Conservation (phyloP, 495 filamentous ascomycete genomes). For the Penicillium simplicissimum region DNA sequence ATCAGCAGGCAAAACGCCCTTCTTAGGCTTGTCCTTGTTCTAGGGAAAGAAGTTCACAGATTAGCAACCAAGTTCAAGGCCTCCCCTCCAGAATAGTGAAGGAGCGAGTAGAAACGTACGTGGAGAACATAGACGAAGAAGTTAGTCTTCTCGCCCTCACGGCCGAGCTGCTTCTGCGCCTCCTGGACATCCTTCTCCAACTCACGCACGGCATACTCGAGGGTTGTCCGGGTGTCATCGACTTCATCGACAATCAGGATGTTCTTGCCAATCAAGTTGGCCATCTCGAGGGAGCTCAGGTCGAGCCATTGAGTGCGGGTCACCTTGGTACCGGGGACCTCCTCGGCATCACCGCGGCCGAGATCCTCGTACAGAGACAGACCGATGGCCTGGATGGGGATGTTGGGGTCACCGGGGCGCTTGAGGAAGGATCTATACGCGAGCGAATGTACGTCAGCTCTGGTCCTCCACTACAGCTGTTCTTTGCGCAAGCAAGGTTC, state of each 20-base stretch:
- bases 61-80: not conserved
- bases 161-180: slow-evolving; percentile 70
- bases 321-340: slow-evolving; percentile 85
- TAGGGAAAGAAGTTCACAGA: slow-evolving; percentile 32
- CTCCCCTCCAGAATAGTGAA: not conserved
- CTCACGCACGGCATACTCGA: slow-evolving; percentile 96
- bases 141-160: slow-evolving; percentile 69
- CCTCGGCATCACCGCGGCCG: slow-evolving; percentile 59
- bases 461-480: not conserved
- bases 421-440: slow-evolving; percentile 82
- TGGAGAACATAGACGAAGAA: slow-evolving; percentile 96
- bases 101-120: slow-evolving; percentile 53
- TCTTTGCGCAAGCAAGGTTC: not conserved
- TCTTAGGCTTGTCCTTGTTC: slow-evolving; percentile 97
- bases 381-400: slow-evolving; percentile 98
- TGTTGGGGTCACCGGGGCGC: slow-evolving; percentile 82
- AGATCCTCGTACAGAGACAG: slow-evolving; percentile 95
- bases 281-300: slow-evolving; percentile 82
- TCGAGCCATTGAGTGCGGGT: slow-evolving; percentile 99
- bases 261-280: slow-evolving; percentile 92
- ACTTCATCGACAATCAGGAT: slow-evolving; percentile 99
- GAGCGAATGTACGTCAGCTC: slow-evolving; percentile 6
- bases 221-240: slow-evolving; percentile 94
- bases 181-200: slow-evolving; percentile 93
- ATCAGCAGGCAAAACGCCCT: slow-evolving; percentile 77